Evolutionary conservation across 306 rosid genomes (phyloP).

Genomic region (Nissolia schottii): DNA sequence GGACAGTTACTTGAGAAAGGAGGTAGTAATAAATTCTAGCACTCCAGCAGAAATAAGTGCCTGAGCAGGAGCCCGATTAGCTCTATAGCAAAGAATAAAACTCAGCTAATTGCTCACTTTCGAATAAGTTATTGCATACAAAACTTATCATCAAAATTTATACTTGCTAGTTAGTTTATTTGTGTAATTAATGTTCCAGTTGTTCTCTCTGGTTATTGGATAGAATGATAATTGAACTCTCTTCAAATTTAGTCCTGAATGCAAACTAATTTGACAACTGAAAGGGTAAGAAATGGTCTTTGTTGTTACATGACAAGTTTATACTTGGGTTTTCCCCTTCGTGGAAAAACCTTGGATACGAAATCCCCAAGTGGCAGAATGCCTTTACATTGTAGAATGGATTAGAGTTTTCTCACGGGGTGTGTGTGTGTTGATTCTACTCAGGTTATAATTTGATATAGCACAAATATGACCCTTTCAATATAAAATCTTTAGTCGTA

Average conservation of each 20-base stretch:
- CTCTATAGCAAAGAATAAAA: background rate
- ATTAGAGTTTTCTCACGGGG: background rate
- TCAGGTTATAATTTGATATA: background rate
- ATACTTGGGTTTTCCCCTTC: background rate
- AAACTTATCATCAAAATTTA: background rate
- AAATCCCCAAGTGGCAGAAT: background rate
- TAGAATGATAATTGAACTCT: background rate
- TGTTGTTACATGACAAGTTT: background rate
- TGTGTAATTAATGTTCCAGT: background rate
- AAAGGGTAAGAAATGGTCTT: background rate
- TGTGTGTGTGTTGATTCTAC: no score
- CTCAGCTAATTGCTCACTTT: background rate
- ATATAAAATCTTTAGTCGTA: background rate
- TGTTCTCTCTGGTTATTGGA: background rate
- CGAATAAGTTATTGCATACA: background rate
- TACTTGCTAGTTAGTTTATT: background rate
- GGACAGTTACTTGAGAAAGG: no score
- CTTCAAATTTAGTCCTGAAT: background rate
- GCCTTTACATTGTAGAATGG: background rate
- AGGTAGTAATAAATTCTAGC: no score
- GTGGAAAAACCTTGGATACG: background rate
- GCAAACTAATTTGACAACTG: background rate
- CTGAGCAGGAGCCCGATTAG: background rate
- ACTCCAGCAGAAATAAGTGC: background rate
- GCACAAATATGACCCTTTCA: background rate